phyloP scores from a whole-genome alignment of 2,329 filamentous ascomycete species.

The Aspergillus viridinutans region DNA sequence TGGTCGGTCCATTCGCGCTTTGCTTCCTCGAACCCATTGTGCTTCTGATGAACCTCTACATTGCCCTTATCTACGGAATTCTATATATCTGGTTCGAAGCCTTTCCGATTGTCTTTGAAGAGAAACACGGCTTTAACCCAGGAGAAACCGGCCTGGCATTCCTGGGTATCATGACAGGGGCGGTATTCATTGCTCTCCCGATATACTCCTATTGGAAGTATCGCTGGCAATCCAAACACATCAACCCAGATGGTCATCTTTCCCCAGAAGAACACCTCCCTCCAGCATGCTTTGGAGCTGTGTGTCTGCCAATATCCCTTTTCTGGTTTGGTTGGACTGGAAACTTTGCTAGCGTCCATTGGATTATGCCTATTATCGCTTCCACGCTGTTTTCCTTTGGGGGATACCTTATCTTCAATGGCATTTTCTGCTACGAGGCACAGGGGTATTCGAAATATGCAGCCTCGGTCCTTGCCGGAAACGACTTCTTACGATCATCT shows the following conservation, averaged over 20 bases:
- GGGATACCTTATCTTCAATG: slow-evolving; percentile 26
- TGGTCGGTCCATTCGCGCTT: slow-evolving; percentile 39
- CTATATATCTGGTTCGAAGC: slow-evolving; percentile 47
- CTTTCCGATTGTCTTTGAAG: slow-evolving; percentile 22
- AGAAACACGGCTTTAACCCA: slow-evolving; percentile 22
- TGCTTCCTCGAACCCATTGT: slow-evolving; percentile 21
- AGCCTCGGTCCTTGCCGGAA: slow-evolving; percentile 32
- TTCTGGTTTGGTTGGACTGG: slow-evolving; percentile 35
- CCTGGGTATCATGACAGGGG: slow-evolving; percentile 25
- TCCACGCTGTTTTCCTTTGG: slow-evolving; percentile 26
- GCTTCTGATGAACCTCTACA: slow-evolving; percentile 20
- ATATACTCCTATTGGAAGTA: neutral
- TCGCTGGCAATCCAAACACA: neutral
- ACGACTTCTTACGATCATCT: slow-evolving; percentile 29
- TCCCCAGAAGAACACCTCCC: slow-evolving; percentile 27
- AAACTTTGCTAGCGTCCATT: slow-evolving; percentile 22
- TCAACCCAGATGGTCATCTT: slow-evolving; percentile 17
- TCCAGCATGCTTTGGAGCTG: slow-evolving; percentile 23
- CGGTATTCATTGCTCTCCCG: slow-evolving; percentile 20
- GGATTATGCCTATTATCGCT: slow-evolving; percentile 20
- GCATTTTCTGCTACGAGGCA: slow-evolving; percentile 31
- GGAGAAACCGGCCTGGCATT: slow-evolving; percentile 29
- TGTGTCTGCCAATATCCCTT: slow-evolving; percentile 28
- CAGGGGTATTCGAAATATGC: slow-evolving; percentile 27
- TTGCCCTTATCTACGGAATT: slow-evolving; percentile 22